phyloP scores from a whole-genome alignment of 768 basidiomycete genomes.

The Sutorius australiensis region DNA sequence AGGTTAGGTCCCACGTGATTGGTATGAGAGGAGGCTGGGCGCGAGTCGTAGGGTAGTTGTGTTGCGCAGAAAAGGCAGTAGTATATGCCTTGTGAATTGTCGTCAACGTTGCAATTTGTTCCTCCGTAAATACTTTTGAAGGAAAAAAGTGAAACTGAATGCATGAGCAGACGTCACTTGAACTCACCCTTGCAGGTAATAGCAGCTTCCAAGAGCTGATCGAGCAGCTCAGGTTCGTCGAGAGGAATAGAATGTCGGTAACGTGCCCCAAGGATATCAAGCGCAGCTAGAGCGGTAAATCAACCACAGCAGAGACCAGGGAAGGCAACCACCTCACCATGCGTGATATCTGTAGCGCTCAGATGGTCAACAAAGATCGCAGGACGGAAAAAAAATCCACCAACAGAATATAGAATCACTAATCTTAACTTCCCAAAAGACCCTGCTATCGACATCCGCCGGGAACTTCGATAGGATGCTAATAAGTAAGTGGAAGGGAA shows the following conservation, averaged over 20 bases:
- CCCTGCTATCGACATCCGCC: constrained; percentile 65
- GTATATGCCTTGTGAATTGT: constrained; percentile 39
- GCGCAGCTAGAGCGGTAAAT: constrained; percentile 38
- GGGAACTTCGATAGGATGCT: constrained; percentile 79
- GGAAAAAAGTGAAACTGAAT: constrained; percentile 1
- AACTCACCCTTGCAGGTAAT: constrained; percentile 54
- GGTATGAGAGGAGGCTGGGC: constrained; percentile 14
- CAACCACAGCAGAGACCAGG: constrained; percentile 20
- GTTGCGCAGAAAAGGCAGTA: constrained; percentile 16
- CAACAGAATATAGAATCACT: constrained; percentile 67
- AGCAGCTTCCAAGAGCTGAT: constrained; percentile 43
- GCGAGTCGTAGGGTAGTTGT: constrained; percentile 2
- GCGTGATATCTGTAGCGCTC: constrained; percentile 33
- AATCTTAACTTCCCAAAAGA: constrained; percentile 64
- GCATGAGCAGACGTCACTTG: constrained; percentile 36
- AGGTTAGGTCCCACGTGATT: constrained; percentile 19
- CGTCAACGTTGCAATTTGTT: constrained; percentile 49
- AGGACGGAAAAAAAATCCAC: constrained; percentile 20
- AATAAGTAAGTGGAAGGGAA: constrained; percentile 77
- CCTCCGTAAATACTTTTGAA: constrained; percentile 58
- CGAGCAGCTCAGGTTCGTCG: constrained; percentile 41
- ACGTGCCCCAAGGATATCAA: constrained; percentile 56
- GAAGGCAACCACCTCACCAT: constrained; percentile 19
- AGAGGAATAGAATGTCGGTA: constrained; percentile 34
- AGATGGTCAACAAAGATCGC: constrained; percentile 5